A percentile compares a stretch with the other conserved stretches of the same genome.
These are phyloP conservation scores for Boletus albobrunnescens DNA, from an alignment of 1,284 basidiomycete species.

Conservation along the genomic window DNA sequence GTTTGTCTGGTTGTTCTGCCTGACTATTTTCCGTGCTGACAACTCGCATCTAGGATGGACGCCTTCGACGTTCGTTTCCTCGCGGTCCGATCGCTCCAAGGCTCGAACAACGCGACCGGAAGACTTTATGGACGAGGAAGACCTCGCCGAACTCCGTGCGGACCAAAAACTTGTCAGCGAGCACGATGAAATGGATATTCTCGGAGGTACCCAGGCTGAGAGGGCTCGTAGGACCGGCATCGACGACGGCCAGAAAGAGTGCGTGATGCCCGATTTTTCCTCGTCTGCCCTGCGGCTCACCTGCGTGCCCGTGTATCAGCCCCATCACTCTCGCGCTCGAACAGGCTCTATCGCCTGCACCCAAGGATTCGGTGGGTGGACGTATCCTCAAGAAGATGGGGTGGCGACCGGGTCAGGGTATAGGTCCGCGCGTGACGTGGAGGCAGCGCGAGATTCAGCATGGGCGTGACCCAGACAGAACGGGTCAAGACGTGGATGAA, in stretches of 20 bases:
- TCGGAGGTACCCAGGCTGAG: constrained; percentile 55
- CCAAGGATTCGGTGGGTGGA: constrained; percentile 72
- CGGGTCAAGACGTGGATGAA: constrained; percentile 55
- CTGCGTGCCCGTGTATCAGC: constrained; percentile 35
- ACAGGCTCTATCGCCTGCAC: constrained; percentile 54
- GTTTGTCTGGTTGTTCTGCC: constrained; percentile 47
- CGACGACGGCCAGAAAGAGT: constrained; percentile 57
- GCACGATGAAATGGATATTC: constrained; percentile 70
- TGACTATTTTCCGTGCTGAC: too few relatives aligned
- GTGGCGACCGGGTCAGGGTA: constrained; percentile 89
- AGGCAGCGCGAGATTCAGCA: constrained; percentile 73
- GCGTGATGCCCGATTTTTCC: constrained; percentile 25
- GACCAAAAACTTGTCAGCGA: constrained; percentile 71
- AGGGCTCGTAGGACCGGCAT: constrained; percentile 29
- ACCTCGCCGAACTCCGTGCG: constrained; percentile 77
- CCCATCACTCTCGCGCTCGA: constrained; percentile 60
- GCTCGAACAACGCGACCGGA: constrained; percentile 62
- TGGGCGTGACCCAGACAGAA: constrained; percentile 41
- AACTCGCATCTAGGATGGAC: constrained; percentile 79
- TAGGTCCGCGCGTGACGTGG: constrained; percentile 86
- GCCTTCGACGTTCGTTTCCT: constrained; percentile 88
- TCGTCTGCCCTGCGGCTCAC: not conserved
- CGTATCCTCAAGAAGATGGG: constrained; percentile 91
- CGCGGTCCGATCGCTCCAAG: constrained; percentile 70
- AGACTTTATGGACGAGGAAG: constrained; percentile 99